Evolutionary conservation across 2,329 filamentous ascomycete species (phyloP), one percentile per base, ranked within the genome.

Genomic region (Claviceps sorghi): DNA sequence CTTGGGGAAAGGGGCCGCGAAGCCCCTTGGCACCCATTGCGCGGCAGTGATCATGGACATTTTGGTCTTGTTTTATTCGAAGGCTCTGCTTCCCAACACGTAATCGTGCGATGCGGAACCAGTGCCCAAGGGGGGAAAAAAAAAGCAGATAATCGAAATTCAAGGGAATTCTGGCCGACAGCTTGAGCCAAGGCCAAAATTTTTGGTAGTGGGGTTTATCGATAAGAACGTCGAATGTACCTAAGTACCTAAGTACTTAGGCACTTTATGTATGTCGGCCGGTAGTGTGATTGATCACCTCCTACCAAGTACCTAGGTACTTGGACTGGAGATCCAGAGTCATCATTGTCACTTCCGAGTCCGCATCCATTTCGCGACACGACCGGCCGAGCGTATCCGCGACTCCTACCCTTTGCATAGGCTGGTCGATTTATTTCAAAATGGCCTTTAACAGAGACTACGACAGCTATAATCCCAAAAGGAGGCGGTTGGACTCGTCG

Each of bases 41-140:
- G 84, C 80, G 22, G 83, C 80, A 48, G 86, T 87, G 57, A 88
- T 87, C 84, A 88, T 89, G 60, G 83, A 84, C 75, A 78, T 79
- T 49, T 58, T 47, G 47, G n/a, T 22, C 46, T 42, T 47, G 4
- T n/a, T 1, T 48, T n/a, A 26, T n/a, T 3, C 17, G 22, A 2
- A 13, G 15, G 34, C 30, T 43, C 38, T 21, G 38, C 19, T 36
- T 44, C n/a, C 19, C 7, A 22, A 29, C n/a, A 19, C 13, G 41
- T 30, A 29, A 46, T n/a, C 17, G 3, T 44, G 29, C 41, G 41
- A 5, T 41, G 11, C 10, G 42, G 22, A 45, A n/a, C 9, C 3
- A 22, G 26, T 36, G 44, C 29, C 29, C 30, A 34, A 51, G 44
- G 21, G 44, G 52, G 26, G 45, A 21, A 48, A 43, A 17, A 4